These are phyloP conservation scores for Aphanomyces invadans DNA, from an alignment of 352 stramenopile species.

Conservation along the genomic window DNA sequence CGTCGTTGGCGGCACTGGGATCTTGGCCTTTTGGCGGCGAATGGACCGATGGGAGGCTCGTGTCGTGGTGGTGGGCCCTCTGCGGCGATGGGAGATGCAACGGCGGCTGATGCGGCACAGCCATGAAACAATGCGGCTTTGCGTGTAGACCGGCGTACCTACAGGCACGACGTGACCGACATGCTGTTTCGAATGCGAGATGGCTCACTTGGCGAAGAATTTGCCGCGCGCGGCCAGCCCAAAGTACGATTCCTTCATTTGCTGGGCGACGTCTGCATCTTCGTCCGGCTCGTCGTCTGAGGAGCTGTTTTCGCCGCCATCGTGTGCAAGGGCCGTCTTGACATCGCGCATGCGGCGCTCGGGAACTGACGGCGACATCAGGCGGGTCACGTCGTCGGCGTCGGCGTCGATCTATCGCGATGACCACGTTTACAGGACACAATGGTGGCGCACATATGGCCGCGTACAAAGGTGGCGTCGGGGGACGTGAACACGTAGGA, in stretches of 20 bases:
- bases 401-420: background rate
- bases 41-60: background rate
- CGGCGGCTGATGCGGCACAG: background rate
- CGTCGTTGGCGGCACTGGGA: background rate
- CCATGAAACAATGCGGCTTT: constrained; percentile 22
- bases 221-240: background rate
- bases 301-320: background rate
- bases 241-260: constrained; percentile 23
- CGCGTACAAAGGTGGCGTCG: background rate
- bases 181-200: background rate
- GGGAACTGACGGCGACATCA: background rate
- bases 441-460: no score
- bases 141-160: constrained; percentile 16
- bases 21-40: background rate
- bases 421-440: background rate
- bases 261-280: constrained; percentile 1
- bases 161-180: background rate
- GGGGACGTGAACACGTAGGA: constrained; percentile 1
- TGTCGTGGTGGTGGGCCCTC: background rate
- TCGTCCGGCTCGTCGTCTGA: constrained; percentile 13
- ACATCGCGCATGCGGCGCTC: background rate
- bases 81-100: background rate
- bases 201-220: constrained; percentile 14
- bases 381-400: background rate
- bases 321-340: background rate